Conservation (phyloP, 495 filamentous ascomycete species). For the Antarctomyces pellizariae region DNA sequence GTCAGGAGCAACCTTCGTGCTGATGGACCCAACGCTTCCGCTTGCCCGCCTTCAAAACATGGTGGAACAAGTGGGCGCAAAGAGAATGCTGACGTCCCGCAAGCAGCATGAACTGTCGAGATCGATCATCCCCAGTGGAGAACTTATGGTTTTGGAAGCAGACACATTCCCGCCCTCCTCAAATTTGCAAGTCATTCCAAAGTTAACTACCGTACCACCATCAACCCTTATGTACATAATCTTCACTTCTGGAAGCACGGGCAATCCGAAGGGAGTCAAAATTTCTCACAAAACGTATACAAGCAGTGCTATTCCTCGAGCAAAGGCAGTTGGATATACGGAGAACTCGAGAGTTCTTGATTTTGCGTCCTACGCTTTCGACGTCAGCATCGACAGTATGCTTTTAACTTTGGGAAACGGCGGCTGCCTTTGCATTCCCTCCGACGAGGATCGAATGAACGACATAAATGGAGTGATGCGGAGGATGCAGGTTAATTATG, state of each 20-base stretch:
- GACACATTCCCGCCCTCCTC: no score
- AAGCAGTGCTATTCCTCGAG: no score
- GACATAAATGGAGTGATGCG: constrained; percentile 18
- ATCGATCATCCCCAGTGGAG: background rate
- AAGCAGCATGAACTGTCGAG: background rate
- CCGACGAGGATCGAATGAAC: constrained; percentile 16
- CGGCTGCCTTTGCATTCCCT: constrained; percentile 25
- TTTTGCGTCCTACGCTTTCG: constrained; percentile 24
- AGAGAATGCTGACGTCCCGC: background rate
- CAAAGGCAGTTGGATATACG: constrained; percentile 1
- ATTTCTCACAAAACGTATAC: constrained; percentile 21
- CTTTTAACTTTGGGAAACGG: constrained; percentile 54
- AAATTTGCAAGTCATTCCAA: background rate
- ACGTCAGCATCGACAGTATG: constrained; percentile 65
- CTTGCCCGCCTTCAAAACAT: background rate
- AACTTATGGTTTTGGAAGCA: background rate
- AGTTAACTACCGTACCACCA: background rate
- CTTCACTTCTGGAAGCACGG: constrained; percentile 26
- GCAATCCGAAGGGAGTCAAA: constrained; percentile 22
- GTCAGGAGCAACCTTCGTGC: constrained; percentile 10
- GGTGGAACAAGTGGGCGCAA: constrained; percentile 1
- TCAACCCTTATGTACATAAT: constrained; percentile 14
- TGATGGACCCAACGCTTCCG: background rate
- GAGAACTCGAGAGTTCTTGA: constrained; percentile 5
- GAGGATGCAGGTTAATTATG: constrained; percentile 17